A percentile compares a stretch with the other conserved stretches of the same genome.
phyloP scores from a whole-genome alignment of 2,329 filamentous ascomycete genomes.

The Stemphylium beticola region DNA sequence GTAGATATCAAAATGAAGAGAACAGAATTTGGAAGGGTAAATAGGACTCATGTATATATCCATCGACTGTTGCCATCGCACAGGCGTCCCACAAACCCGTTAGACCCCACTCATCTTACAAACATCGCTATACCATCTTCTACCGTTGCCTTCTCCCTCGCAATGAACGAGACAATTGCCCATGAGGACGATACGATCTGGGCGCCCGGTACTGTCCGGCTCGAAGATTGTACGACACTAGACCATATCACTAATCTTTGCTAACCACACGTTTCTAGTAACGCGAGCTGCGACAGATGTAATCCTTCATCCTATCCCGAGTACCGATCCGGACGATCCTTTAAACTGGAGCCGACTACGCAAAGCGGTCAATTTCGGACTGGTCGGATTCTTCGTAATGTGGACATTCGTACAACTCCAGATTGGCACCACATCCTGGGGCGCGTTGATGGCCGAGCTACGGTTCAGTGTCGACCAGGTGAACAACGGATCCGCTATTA shows the following conservation, averaged over 20 bases:
- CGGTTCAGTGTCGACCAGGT: conserved; percentile 48
- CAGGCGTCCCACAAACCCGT: background rate
- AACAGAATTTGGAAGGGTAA: background rate
- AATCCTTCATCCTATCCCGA: conserved; percentile 17
- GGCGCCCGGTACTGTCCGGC: conserved; percentile 16
- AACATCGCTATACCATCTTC: background rate
- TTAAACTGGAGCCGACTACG: conserved; percentile 53
- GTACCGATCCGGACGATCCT: conserved; percentile 19
- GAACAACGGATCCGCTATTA: conserved; percentile 56
- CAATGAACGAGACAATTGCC: background rate
- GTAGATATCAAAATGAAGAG: background rate
- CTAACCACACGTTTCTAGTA: conserved; percentile 7
- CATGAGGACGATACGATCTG: conserved; percentile 12
- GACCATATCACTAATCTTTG: background rate
- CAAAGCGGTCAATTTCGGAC: conserved; percentile 52
- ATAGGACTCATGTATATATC: conserved; percentile 2
- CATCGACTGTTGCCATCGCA: background rate
- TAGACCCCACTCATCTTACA: background rate
- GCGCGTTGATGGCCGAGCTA: conserved; percentile 51
- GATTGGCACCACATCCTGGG: conserved; percentile 53
- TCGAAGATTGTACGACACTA: conserved; percentile 11
- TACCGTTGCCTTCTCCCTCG: background rate
- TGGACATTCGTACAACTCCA: conserved; percentile 53
- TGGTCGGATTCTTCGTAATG: conserved; percentile 53
- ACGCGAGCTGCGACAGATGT: conserved; percentile 5